A percentile compares a stretch with the other conserved stretches of the same genome.
These are phyloP conservation scores for Botryotinia narcissicola DNA, from an alignment of 2,329 filamentous ascomycete genomes.

Conservation along the genomic window DNA sequence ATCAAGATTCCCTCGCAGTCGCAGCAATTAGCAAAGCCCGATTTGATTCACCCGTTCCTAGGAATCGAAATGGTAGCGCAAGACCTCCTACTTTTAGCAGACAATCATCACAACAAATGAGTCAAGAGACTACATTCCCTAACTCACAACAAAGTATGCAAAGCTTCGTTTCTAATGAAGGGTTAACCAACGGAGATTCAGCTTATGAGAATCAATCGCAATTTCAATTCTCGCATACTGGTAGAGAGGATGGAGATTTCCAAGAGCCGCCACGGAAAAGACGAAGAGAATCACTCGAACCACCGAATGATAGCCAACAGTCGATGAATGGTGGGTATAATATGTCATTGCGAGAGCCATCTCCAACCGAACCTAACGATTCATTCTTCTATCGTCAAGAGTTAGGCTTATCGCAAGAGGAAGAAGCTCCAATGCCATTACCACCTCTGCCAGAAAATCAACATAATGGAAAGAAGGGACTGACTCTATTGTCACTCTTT, in stretches of 20 bases:
- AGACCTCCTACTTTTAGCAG: conserved; percentile 69
- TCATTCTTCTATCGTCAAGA: conserved; percentile 63
- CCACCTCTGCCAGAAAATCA: conserved; percentile 62
- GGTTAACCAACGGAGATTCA: conserved; percentile 65
- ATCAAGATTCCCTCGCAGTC: conserved; percentile 86
- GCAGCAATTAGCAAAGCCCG: conserved; percentile 95
- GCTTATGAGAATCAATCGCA: conserved; percentile 60
- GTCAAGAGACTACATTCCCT: conserved; percentile 63
- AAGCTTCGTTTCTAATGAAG: conserved; percentile 71
- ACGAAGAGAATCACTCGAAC: conserved; percentile 49
- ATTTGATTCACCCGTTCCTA: conserved; percentile 80
- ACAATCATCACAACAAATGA: conserved; percentile 67
- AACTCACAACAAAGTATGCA: conserved; percentile 83
- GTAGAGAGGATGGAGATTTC: conserved; percentile 49
- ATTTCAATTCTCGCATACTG: conserved; percentile 38
- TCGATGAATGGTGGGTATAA: conserved; percentile 43
- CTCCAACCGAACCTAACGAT: conserved; percentile 77
- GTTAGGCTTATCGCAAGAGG: conserved; percentile 44
- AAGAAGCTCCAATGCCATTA: conserved; percentile 58
- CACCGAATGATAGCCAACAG: conserved; percentile 48
- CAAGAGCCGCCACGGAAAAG: conserved; percentile 82
- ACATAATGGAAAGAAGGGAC: conserved; percentile 70
- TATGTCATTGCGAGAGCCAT: conserved; percentile 58
- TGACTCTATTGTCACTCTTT: conserved; percentile 74
- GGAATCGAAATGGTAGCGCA: conserved; percentile 56